A percentile compares a stretch with the other conserved stretches of the same genome.
phyloP scores from a whole-genome alignment of 768 basidiomycete genomes.

The Boletus coccyginus region DNA sequence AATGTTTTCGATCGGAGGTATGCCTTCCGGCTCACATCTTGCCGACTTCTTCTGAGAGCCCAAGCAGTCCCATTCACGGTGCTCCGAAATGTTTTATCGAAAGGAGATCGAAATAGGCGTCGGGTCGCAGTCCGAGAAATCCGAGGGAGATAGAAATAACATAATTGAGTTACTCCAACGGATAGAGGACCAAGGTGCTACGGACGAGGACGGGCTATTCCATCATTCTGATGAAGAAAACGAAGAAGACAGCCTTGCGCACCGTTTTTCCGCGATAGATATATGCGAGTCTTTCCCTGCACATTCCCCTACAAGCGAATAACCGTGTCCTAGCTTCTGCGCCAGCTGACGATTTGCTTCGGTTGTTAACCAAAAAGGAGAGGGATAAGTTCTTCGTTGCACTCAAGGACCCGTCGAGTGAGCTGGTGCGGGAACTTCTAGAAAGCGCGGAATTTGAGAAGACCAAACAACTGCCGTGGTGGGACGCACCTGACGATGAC shows the following conservation, averaged over 20 bases:
- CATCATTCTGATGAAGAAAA: conserved; percentile 38
- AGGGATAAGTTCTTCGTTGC: conserved; percentile 56
- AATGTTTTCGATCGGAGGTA: conserved; percentile 76
- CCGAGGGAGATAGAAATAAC: conserved; percentile 52
- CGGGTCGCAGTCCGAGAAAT: conserved; percentile 50
- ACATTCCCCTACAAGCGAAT: background rate
- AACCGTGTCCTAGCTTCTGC: conserved; percentile 43
- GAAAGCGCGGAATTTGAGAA: conserved; percentile 52
- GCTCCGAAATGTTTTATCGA: conserved; percentile 82
- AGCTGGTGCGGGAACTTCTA: conserved; percentile 57
- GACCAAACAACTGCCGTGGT: conserved; percentile 67
- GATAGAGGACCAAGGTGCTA: conserved; percentile 61
- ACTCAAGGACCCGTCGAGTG: conserved; percentile 60
- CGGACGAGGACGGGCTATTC: conserved; percentile 35
- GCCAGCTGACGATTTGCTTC: conserved; percentile 58
- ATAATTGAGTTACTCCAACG: conserved; percentile 72
- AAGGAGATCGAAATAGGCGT: conserved; percentile 69
- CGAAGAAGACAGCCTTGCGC: conserved; percentile 44
- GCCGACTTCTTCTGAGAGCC: background rate
- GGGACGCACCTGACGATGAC: conserved; percentile 43
- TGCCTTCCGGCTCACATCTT: conserved; percentile 17
- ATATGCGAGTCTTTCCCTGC: conserved; percentile 45
- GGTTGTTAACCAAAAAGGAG: conserved; percentile 57
- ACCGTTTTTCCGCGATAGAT: conserved; percentile 55
- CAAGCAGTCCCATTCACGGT: conserved; percentile 56